Base-by-base conservation (phyloP, 495 filamentous ascomycete species). In the Podospora pseudoanserina region DNA sequence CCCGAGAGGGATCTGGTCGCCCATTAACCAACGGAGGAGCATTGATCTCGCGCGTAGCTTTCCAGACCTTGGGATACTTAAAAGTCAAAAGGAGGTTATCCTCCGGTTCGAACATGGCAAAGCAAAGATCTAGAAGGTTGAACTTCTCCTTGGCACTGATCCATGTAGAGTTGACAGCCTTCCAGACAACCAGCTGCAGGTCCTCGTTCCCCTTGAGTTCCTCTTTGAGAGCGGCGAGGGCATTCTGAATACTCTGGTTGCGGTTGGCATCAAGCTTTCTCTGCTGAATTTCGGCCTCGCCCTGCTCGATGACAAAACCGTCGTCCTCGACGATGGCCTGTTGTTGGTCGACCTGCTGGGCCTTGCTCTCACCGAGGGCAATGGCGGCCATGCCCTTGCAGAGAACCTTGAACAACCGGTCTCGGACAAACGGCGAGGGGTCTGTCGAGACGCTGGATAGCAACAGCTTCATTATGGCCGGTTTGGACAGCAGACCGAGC, bases 281-380 rank as follows among this genome's bases (percentile, higher is more conserved):
- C 30, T 86, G 83, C 67, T 90, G 86, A 3, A 89, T 89, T 20
- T 87, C 83, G 20, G 76, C 77, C 20, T 80, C 82, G 5, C 86
- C 86, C 72, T 91, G 86, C 69, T 97, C 92, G 64, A 98, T 88
- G 59, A 96, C 88, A 69, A 99, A 80, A n/a, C 85, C 88, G 62
- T 85, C 86, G 11, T 81, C 80, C 16, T 83, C 75, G 53, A 70
- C 65, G 30, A 67, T 44, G 9, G 67, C 69, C 28, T 75, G 72
- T 4, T 70, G 68, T 16, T 49, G 39, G 67, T 77, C 74, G 13
- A 68, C 65, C 73, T 78, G 73, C 6, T 65, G 49, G n/a, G 73
- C 65, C 65, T 80, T 74, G 68, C 73, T 75, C 62, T 91, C 88
- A 32, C 92, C 93, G 60, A 96, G 86, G 4, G 94, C 94, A 65